phyloP scores from a whole-genome alignment of 179 eudicot genomes.

The Pouteria campechiana region DNA sequence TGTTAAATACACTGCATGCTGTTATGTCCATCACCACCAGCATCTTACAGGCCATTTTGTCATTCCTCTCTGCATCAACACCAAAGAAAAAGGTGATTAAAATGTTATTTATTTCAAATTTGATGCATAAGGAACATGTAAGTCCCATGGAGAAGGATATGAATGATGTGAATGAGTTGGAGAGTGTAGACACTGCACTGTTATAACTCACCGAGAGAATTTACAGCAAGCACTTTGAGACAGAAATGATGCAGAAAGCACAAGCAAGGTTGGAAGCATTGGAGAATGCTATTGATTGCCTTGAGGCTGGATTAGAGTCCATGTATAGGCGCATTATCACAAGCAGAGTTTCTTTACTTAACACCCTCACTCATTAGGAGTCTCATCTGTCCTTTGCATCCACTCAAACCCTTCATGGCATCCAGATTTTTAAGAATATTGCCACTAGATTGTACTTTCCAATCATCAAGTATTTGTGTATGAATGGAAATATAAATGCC shows the following conservation, averaged over 20 bases:
- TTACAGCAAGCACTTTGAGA: background rate
- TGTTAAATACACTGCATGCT: constrained; percentile 21
- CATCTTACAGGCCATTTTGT: constrained; percentile 14
- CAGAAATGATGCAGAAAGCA: constrained; percentile 2
- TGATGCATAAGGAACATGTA: constrained; percentile 9
- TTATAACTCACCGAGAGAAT: background rate
- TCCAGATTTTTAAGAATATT: too few relatives aligned
- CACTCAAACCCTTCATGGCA: too few relatives aligned
- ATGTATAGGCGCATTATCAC: constrained; percentile 19
- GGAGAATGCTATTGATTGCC: constrained; percentile 17
- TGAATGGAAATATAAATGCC: too few relatives aligned
- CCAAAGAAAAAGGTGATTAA: constrained; percentile 10
- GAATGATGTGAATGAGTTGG: constrained; percentile 10
- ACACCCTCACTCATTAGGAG: constrained; percentile 15
- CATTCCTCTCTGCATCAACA: constrained; percentile 19
- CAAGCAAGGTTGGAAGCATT: constrained; percentile 22
- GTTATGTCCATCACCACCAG: constrained; percentile 16
- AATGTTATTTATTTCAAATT: constrained; percentile 15
- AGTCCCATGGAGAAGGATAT: constrained; percentile 4
- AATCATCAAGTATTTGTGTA: too few relatives aligned
- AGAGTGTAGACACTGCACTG: constrained; percentile 12
- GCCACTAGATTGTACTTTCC: too few relatives aligned
- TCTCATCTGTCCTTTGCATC: too few relatives aligned
- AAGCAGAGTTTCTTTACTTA: constrained; percentile 24
- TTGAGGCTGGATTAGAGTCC: constrained; percentile 22